Base-by-base conservation (phyloP, 2,329 filamentous ascomycete genomes). In the Plectosphaerella sp. region DNA sequence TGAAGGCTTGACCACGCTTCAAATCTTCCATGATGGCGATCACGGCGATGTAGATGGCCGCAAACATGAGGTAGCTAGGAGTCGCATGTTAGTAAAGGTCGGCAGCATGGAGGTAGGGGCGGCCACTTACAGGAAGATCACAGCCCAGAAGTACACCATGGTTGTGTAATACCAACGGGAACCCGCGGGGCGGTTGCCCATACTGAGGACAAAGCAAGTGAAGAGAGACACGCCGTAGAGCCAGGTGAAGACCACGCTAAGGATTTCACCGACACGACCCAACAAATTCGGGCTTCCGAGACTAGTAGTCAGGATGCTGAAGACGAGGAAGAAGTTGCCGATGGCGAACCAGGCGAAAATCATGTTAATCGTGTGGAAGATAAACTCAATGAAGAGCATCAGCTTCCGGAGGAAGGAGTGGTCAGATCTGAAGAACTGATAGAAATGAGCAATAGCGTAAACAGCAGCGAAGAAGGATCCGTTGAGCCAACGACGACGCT, bases 281-380 rank as follows among this genome's bases (percentile, higher is more conserved):
- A 97, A 80, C 24, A 97, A 79, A 33, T 80, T 69, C 0, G 73
- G 62, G 24, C 82, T 78, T 45, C 90, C 88, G 58, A 99, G 76
- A 63, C 92, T 96, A 11, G 85, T 87, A 1, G 93, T 97, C 58
- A 99, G 76, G 66, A 99, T 97, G 70, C 92, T 92, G 77, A 99
- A 99, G 61, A 99, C 93, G 65, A 99, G 75, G 81, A 97, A 99
- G 80, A 99, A 99, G 74, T 99, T 99, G 65, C 94, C 89, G 64
- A 97, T 94, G 62, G 88, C 91, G 67, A 99, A 97, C 94, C 94
- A 99, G 50, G 94, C 92, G 68, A 97, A 99, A 65, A 99, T 81
- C 90, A 97, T 97, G 78, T 90, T 96, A 71, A 93, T 80, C 1
- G 91, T 94, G 71, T 97, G 92, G 74, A 97, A 99, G 59, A 88